Evolutionary conservation across 1,284 basidiomycete species (phyloP).

Genomic region (Cerioporus squamosus): DNA sequence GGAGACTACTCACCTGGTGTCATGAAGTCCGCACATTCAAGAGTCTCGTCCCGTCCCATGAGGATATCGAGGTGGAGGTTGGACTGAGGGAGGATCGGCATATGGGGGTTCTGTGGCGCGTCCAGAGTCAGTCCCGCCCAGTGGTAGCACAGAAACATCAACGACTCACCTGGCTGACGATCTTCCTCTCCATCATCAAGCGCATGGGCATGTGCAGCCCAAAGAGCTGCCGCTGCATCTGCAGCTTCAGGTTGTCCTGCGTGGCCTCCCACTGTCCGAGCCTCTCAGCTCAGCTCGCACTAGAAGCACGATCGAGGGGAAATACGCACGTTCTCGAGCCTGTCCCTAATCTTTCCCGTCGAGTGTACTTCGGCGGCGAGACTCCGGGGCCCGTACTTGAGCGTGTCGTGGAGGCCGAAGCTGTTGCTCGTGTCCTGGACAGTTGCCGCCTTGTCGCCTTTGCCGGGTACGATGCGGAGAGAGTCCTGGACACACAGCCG

Average conservation of each 20-base stretch:
- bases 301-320: background rate
- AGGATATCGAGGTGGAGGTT: constrained; percentile 91
- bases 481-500: constrained; percentile 56
- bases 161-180: constrained; percentile 74
- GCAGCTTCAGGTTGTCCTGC: constrained; percentile 87
- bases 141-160: too few relatives aligned
- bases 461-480: constrained; percentile 67
- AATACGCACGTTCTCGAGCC: constrained; percentile 70
- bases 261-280: constrained; percentile 88
- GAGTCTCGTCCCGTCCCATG: constrained; percentile 85
- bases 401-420: constrained; percentile 79
- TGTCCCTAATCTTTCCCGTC: constrained; percentile 56
- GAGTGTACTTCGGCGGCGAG: constrained; percentile 72
- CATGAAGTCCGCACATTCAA: constrained; percentile 52
- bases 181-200: constrained; percentile 91
- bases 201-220: constrained; percentile 91
- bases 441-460: constrained; percentile 62
- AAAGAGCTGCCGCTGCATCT: constrained; percentile 83
- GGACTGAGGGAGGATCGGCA: constrained; percentile 65
- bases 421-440: constrained; percentile 70
- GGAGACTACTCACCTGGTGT: constrained; percentile 48
- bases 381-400: constrained; percentile 76
- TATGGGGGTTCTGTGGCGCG: constrained; percentile 56
- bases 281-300: background rate
- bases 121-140: too few relatives aligned